Evolutionary conservation across 352 stramenopile genomes (phyloP), one percentile per base, ranked within the genome.

Genomic region (Globisporangium ultimum): DNA sequence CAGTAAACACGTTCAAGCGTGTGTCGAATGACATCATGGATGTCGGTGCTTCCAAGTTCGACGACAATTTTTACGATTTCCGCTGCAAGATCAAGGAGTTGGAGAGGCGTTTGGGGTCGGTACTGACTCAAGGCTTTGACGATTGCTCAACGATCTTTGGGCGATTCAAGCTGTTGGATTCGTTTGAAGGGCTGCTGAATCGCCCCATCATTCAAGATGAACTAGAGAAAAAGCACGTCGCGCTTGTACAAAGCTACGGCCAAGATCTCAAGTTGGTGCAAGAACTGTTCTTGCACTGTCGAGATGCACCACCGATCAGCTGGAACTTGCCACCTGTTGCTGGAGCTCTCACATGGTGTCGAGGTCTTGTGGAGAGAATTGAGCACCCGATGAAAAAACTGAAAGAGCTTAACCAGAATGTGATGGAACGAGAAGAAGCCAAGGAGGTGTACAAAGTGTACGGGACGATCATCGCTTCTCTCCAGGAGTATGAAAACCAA

Each of bases 381-480:
- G 88, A 98, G 57, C 96, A 98, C 58, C 96, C 97, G 7, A 98
- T 99, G 93, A 89, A 90, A 57, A 99, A 99, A 70, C 80, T 99
- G 46, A 84, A 97, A 36, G 89, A 98, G 60, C 78, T 99, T 20
- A 97, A 99, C 66, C 81, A 93, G 46, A 98, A 96, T 61, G 96
- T 99, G 43, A 97, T 99, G 76, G 95, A 98, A 47, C 93, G 97
- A 4, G 96, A 99, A 66, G 96, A 99, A 74, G 94, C 96, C 22
- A 99, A 98, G 61, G 96, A 99, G 64, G 96, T 99, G n/a, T 92
- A 96, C 65, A 99, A 99, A 70, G 89, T 98, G 0, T 98, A 98
- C 59, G 84, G 80, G 12, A 98, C 91, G 18, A 97, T 99, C 60
- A 93, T 98, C 61, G 88, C 95, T 21, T 98, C 90, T n/a, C 70